Evolutionary conservation across 2,329 filamentous ascomycete species (phyloP), one percentile per base, ranked within the genome.

Genomic region (Orbilia javanica): DNA sequence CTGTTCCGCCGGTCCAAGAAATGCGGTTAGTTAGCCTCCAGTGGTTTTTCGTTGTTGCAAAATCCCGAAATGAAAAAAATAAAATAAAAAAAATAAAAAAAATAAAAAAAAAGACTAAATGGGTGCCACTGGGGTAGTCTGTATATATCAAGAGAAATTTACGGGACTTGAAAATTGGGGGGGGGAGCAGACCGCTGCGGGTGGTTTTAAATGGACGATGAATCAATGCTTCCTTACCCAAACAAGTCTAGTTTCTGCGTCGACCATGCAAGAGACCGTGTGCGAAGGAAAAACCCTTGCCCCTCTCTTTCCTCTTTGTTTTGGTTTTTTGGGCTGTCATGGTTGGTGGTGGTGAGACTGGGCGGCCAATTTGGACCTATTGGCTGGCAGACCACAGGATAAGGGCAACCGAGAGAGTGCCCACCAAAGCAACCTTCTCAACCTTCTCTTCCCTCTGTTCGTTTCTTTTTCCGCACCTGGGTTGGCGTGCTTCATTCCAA

Each of bases 361-460:
- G 65, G 50, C 62, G 68, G 73, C 70, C 57, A 79, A 75, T 73
- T 64, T 69, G 78, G 53, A 53, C 70, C 75, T 65, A 57, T 65
- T 67, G 67, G 57, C 63, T 79, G 79, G 81, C 81, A 82, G 81
- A 80, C 81, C 71, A 73, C 81, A 81, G 82, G 80, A 82, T 80
- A 62, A 83, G 82, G 80, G 82, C 82, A 82, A 82, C 83, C 83
- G 82, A 83, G 81, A 71, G 53, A 81, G 66, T 53, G 60, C 36
- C 57, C 57, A 71, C 66, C 36, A 39, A 44, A 55, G 52, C 62
- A 65, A 70, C 57, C 55, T 70, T 39, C 72, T 67, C 60, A 71
- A 63, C 18, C 55, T 57, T 70, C 52, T 71, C 29, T 36, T 71
- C 67, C 46, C 48, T 53, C 36, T n/a, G 13, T 63, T 67, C 66